phyloP scores from a whole-genome alignment of 345 rosid species.

The Eucalyptus marginata region DNA sequence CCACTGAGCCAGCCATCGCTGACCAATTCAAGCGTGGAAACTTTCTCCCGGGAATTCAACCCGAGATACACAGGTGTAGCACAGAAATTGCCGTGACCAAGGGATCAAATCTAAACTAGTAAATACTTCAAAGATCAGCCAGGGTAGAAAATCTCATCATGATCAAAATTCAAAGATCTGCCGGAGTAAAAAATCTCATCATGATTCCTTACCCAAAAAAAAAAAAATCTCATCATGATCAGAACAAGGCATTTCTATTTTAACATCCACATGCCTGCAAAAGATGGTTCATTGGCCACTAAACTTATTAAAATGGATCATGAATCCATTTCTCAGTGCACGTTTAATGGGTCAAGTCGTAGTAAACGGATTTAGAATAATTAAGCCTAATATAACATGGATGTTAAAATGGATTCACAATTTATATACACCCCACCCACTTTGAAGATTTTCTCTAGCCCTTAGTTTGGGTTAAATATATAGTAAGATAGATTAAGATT shows the following conservation, averaged over 20 bases:
- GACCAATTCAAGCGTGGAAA: neutral
- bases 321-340: too few relatives aligned
- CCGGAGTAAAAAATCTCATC: too few relatives aligned
- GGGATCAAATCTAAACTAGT: rapidly evolving
- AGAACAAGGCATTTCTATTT: neutral
- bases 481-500: too few relatives aligned
- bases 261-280: neutral
- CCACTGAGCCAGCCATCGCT: neutral
- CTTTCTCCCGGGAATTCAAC: neutral
- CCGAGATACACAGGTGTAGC: neutral
- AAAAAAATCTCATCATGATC: neutral
- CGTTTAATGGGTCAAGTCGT: too few relatives aligned
- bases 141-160: neutral
- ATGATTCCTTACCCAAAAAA: too few relatives aligned
- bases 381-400: too few relatives aligned
- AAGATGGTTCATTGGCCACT: neutral
- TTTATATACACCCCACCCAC: too few relatives aligned
- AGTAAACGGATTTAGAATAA: too few relatives aligned
- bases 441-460: too few relatives aligned
- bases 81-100: neutral
- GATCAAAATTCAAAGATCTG: neutral
- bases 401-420: too few relatives aligned
- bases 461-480: too few relatives aligned
- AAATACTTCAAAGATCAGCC: neutral
- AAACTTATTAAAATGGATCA: too few relatives aligned